phyloP scores from a whole-genome alignment of 2,329 filamentous ascomycete species.

The Trichophaea hybrida region DNA sequence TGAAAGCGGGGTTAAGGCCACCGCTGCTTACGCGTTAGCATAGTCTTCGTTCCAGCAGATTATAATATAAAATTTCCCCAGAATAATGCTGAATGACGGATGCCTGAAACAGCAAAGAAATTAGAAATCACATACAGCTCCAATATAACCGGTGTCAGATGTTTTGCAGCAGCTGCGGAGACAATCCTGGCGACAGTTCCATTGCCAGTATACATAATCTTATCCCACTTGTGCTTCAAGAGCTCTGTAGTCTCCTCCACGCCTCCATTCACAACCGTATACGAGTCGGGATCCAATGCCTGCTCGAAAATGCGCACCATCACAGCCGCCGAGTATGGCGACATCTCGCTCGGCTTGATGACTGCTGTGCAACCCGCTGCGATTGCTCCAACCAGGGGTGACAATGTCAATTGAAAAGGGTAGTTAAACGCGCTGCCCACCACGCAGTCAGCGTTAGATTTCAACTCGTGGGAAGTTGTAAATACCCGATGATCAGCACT shows the following conservation, averaged over 20 bases:
- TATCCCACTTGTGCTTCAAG: conserved; percentile 85
- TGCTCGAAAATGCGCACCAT: conserved; percentile 64
- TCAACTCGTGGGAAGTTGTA: conserved; percentile 7
- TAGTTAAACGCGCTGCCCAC: conserved; percentile 67
- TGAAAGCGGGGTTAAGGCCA: conserved; percentile 78
- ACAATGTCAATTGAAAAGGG: conserved; percentile 65
- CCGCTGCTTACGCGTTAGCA: conserved; percentile 34
- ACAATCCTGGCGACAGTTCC: conserved; percentile 70
- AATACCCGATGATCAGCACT: conserved; percentile 66
- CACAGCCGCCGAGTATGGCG: conserved; percentile 61
- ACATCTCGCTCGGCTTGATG: conserved; percentile 77
- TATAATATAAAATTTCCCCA: too few relatives aligned
- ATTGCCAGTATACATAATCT: conserved; percentile 92
- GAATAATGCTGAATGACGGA: not conserved
- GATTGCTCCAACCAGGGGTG: conserved; percentile 76
- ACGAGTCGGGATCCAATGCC: conserved; percentile 62
- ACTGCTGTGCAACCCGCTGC: conserved; percentile 80
- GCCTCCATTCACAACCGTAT: conserved; percentile 64
- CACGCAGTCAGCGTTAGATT: conserved; percentile 1
- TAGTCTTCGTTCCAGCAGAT: too few relatives aligned
- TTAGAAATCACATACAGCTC: conserved; percentile 43
- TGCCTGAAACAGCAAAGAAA: not conserved
- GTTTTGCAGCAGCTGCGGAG: conserved; percentile 74
- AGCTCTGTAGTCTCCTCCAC: conserved; percentile 67
- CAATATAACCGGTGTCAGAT: conserved; percentile 72